Evolutionary conservation across 768 basidiomycete species (phyloP).

Genomic region (Leccinum variicolor): DNA sequence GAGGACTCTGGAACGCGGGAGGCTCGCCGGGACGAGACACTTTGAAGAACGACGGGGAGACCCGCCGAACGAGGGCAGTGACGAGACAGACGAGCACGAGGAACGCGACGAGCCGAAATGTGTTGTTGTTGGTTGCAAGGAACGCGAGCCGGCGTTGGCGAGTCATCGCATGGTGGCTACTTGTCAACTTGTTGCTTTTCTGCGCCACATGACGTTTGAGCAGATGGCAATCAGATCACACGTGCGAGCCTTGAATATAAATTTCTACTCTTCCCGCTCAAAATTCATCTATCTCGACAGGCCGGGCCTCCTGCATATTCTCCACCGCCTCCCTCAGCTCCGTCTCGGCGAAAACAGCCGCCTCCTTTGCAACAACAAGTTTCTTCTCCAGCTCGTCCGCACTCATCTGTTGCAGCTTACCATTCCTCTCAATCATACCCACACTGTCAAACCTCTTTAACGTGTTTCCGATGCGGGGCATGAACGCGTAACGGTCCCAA

Average conservation of each 20-base stretch:
- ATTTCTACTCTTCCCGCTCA: slow-evolving; percentile 11
- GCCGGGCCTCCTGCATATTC: slow-evolving; percentile 53
- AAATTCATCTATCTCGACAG: slow-evolving; percentile 39
- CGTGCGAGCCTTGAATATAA: slow-evolving; percentile 2
- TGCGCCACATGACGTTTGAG: background rate
- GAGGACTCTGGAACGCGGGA: background rate
- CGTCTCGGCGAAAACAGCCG: slow-evolving; percentile 66
- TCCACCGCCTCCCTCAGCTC: slow-evolving; percentile 76
- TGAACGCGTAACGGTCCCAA: slow-evolving; percentile 68
- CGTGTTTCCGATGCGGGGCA: slow-evolving; percentile 70
- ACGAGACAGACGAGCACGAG: slow-evolving; percentile 24
- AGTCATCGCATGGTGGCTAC: slow-evolving; percentile 21
- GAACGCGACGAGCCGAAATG: slow-evolving; percentile 13
- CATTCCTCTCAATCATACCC: slow-evolving; percentile 49
- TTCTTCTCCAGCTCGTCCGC: slow-evolving; percentile 75
- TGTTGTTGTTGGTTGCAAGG: slow-evolving; percentile 15
- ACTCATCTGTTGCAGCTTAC: slow-evolving; percentile 48
- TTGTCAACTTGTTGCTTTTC: background rate
- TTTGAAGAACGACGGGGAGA: background rate
- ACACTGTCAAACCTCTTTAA: slow-evolving; percentile 66
- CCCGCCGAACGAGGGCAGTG: slow-evolving; percentile 16
- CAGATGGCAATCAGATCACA: no score
- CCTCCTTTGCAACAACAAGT: slow-evolving; percentile 65
- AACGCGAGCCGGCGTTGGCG: slow-evolving; percentile 4
- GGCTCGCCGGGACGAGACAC: slow-evolving; percentile 7